Conservation (phyloP, 805 yeast species). For the Hanseniaspora guilliermondii region DNA sequence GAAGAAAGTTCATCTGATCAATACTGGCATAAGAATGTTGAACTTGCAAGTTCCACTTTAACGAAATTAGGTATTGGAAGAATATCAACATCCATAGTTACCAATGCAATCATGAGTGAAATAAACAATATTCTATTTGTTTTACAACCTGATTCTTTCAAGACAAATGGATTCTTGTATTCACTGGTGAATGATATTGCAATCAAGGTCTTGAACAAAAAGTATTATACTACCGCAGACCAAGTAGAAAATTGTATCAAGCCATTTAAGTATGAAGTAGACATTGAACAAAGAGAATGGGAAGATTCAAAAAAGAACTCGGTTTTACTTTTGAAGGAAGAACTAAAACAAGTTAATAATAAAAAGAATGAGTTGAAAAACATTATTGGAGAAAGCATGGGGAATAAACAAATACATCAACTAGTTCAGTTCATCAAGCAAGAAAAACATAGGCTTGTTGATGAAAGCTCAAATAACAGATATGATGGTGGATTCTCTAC, state of each 20-base stretch:
- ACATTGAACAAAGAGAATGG: conserved; percentile 95
- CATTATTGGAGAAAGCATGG: conserved; percentile 54
- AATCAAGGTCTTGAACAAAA: conserved; percentile 55
- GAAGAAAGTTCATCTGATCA: conserved; percentile 26
- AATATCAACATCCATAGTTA: conserved; percentile 66
- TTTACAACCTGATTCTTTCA: conserved; percentile 73
- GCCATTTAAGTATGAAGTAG: conserved; percentile 95
- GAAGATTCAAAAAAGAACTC: conserved; percentile 66
- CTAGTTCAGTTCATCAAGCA: conserved; percentile 59
- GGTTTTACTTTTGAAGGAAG: conserved; percentile 62
- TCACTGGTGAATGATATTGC: conserved; percentile 79
- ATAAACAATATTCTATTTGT: conserved; percentile 58
- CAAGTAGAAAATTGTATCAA: conserved; percentile 97
- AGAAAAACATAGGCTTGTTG: conserved; percentile 15
- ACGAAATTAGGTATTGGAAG: conserved; percentile 94
- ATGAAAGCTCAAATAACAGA: conserved; percentile 36
- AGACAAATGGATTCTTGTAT: conserved; percentile 39
- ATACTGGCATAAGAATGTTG: conserved; percentile 81
- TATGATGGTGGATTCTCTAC: conserved; percentile 69
- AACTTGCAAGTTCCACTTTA: conserved; percentile 65
- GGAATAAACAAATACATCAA: conserved; percentile 71
- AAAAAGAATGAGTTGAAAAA: conserved; percentile 34
- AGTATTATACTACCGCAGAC: conserved; percentile 86
- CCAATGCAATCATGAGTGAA: conserved; percentile 68
- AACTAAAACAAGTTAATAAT: conserved; percentile 61